Base-by-base conservation (phyloP, 495 filamentous ascomycete genomes). In the Tricharina praecox region DNA sequence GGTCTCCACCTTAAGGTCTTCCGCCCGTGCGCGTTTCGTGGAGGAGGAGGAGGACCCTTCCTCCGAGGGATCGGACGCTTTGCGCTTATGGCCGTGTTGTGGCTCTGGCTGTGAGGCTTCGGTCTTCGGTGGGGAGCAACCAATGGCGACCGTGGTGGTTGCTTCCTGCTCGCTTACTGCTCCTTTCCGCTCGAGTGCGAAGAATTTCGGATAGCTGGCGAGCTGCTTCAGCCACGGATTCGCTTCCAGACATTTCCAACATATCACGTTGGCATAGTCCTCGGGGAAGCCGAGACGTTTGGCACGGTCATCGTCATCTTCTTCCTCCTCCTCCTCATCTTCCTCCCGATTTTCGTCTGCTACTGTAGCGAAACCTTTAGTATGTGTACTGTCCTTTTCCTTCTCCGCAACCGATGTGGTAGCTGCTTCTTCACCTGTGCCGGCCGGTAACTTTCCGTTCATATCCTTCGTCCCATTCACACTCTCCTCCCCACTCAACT, bases 221-320 rank as follows among this genome's bases (percentile, higher is more conserved):
- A 95, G 96, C 48, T 70, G 66, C 66, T 85, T 90, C 55, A 99
- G 77, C 90, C 88, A 99, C 0, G 86, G 86, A 55, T 82, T 76
- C 0, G 82, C 76, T 20, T 88, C 79, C 25, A 90, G 70, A 54
- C 92, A 99, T 60, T 92, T 85, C 68, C 85, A 93, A 67, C 92
- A 99, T 38, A 99, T 73, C 56, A 95, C 82, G 23, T 75, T 72
- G 8, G 87, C 82, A 55, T 95, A 97, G 40, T 80, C 75, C 18
- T 94, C 83, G 0, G 90, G 90, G 53, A 96, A 96, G 3, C 84
- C 82, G 1, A 81, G 79, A 2, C 85, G 85, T 11, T 81, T 63
- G 3, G 79, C 77, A 0, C 67, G 62, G 36, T 56, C 56, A 4
- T 63, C 59, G 15, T 76, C 65, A 7, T 69, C 66, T 26, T 73